Percentiles rank a stretch among this genome's conserved stretches.
phyloP scores from a whole-genome alignment of 2,329 filamentous ascomycete species.

The Fusarium sp. region DNA sequence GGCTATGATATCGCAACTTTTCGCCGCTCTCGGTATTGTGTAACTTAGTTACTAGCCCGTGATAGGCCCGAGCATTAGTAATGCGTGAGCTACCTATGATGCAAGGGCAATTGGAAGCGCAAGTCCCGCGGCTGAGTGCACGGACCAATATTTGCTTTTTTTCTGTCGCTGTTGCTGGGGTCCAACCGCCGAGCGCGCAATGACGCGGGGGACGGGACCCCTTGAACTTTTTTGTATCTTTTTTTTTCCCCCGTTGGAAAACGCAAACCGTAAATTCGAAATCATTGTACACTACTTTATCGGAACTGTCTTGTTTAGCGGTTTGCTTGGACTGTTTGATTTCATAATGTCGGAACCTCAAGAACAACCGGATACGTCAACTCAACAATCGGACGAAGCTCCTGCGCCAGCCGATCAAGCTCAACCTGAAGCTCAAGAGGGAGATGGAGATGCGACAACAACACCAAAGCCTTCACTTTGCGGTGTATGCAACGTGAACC shows the following conservation, averaged over 20 bases:
- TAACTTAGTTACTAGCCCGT: constrained; percentile 24
- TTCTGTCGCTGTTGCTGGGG: constrained; percentile 15
- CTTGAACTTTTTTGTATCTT: constrained; percentile 18
- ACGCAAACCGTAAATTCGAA: not conserved
- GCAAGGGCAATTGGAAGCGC: constrained; percentile 38
- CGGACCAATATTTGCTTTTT: constrained; percentile 22
- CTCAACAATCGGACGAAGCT: constrained; percentile 11
- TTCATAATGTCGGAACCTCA: constrained; percentile 33
- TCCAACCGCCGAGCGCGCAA: constrained; percentile 24
- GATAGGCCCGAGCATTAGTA: constrained; percentile 54
- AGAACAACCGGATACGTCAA: constrained; percentile 9
- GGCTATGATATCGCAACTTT: constrained; percentile 46
- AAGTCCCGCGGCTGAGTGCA: constrained; percentile 12
- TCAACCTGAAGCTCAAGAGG: constrained; percentile 6
- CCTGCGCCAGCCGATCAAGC: constrained; percentile 1
- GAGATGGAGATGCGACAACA: constrained; percentile 6
- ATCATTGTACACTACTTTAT: not conserved
- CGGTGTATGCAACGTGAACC: constrained; percentile 65
- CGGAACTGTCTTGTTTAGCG: not conserved
- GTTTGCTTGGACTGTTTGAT: not conserved
- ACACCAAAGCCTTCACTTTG: constrained; percentile 55
- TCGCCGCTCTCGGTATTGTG: constrained; percentile 45
- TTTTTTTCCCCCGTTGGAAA: not conserved
- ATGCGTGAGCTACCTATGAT: constrained; percentile 52
- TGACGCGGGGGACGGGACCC: constrained; percentile 41